Conservation (phyloP, 148 eudicot genomes). For the Heliosperma pusillum region DNA sequence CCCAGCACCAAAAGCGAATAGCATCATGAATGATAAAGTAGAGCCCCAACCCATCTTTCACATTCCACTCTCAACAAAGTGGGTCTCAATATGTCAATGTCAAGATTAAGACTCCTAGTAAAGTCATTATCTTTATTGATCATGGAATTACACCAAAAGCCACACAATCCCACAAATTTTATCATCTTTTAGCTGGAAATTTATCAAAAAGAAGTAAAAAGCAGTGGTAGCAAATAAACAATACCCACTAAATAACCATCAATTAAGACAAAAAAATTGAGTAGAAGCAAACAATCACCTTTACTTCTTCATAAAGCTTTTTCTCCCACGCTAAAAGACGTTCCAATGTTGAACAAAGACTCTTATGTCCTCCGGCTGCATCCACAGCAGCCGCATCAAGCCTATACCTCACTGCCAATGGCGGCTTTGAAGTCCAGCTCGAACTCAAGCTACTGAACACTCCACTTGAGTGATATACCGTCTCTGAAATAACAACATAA, state of each 20-base stretch:
- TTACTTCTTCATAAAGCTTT: constrained; percentile 90
- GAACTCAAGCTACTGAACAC: constrained; percentile 87
- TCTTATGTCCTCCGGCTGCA: constrained; percentile 61
- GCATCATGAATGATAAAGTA: constrained; percentile 6
- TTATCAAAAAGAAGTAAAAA: constrained; percentile 18
- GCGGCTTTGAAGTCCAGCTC: constrained; percentile 93
- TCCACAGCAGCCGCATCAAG: constrained; percentile 63
- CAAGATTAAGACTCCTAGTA: constrained; percentile 21
- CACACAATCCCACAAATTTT: constrained; percentile 12
- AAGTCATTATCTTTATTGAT: constrained; percentile 25
- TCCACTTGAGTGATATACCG: constrained; percentile 94
- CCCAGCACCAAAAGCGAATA: neutral
- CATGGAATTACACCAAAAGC: constrained; percentile 20
- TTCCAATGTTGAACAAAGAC: constrained; percentile 81
- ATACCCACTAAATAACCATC: constrained; percentile 12
- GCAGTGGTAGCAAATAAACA: constrained; percentile 3
- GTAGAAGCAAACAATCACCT: constrained; percentile 54
- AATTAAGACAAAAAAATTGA: constrained; percentile 14
- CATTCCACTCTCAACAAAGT: constrained; percentile 26
- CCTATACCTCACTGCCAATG: constrained; percentile 77
- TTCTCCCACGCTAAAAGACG: constrained; percentile 94
- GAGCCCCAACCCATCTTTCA: constrained; percentile 14
- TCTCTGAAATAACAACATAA: constrained; percentile 44
- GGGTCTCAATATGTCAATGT: constrained; percentile 25
- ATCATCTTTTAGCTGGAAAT: constrained; percentile 16